Evolutionary conservation across 1,139 yeast genomes (phyloP).

Genomic region (Yamadazyma sp.): DNA sequence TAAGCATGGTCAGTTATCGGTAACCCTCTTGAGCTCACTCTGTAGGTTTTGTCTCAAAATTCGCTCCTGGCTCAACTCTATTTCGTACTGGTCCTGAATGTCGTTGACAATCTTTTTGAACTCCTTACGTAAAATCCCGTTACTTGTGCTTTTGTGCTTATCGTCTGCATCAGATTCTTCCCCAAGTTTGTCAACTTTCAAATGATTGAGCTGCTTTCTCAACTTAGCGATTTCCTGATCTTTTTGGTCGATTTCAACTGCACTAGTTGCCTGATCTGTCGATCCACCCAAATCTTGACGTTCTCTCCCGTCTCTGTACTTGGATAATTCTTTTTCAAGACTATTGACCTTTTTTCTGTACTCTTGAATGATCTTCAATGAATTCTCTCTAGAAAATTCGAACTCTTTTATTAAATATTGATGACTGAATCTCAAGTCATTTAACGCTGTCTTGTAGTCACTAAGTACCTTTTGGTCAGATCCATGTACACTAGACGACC

Average conservation of each 20-base stretch:
- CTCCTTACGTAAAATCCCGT: slow-evolving; percentile 62
- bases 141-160: slow-evolving; percentile 27
- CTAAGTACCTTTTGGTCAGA: slow-evolving; percentile 28
- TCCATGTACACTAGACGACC: background rate
- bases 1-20: background rate
- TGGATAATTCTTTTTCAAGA: slow-evolving; percentile 45
- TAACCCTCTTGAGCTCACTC: slow-evolving; percentile 5
- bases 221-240: slow-evolving; percentile 47
- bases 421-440: slow-evolving; percentile 64
- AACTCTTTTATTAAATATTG: slow-evolving; percentile 61
- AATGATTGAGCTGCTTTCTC: slow-evolving; percentile 47
- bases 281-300: background rate
- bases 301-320: background rate
- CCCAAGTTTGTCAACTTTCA: slow-evolving; percentile 53
- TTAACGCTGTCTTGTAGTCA: slow-evolving; percentile 56
- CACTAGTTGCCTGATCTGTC: background rate
- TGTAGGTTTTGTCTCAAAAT: slow-evolving; percentile 12
- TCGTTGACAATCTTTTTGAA: slow-evolving; percentile 67
- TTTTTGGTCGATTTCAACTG: slow-evolving; percentile 21
- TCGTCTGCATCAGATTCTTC: slow-evolving; percentile 20
- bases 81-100: slow-evolving; percentile 61
- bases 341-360: slow-evolving; percentile 44
- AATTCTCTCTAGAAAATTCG: slow-evolving; percentile 54
- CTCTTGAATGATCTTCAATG: slow-evolving; percentile 47
- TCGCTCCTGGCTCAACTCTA: slow-evolving; percentile 58